Evolutionary conservation across 441 rosid species (phyloP), one percentile per base, ranked within the genome.

Genomic region (Populus hybrid): DNA sequence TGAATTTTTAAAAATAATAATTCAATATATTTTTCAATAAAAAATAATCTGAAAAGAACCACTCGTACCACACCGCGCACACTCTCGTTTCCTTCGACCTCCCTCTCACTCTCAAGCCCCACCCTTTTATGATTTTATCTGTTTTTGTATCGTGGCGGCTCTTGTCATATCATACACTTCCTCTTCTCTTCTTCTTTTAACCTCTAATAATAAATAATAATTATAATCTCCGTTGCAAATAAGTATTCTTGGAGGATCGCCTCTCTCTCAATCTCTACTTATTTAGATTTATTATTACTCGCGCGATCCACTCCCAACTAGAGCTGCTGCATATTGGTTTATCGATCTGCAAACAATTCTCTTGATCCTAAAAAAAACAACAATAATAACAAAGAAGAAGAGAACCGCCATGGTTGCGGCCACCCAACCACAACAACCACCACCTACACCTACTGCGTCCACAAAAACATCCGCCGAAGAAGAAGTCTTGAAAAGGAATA

Each of bases 401-500:
- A 71, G 42, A 54, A 68, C 78, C 80, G 88, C 87, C 83, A 93
- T 93, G 97, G 89, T 81, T 78, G 86, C 86, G 77, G 83, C 88
- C 12, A 83, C 90, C 18, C 83, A 73, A 61, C 85, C 78, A 54
- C 87, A 74, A 54, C 81, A 64, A 14, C 90, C 79, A 1, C 89
- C 80, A 76, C 67, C 84, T 23, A 42, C 79, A 2, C 38, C 82
- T 3, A 10, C 28, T 63, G 66, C 26, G 23, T 23, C 66, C 28
- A 63, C 28, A 63, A 63, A 0, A n/a, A 61, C 89, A 9, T 81
- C 97, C 28, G 87, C 94, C 35, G 98, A 88, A 38, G 99, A 94
- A 64, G 99, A 94, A 75, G 94, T 93, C 54, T 81, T 89, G 86
- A 95, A 95, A 84, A 84, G 94, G 84, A 94, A 94, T 80, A 95